Base-by-base conservation (phyloP, 164 flowering plant species). In the Umbilicus rupestris region DNA sequence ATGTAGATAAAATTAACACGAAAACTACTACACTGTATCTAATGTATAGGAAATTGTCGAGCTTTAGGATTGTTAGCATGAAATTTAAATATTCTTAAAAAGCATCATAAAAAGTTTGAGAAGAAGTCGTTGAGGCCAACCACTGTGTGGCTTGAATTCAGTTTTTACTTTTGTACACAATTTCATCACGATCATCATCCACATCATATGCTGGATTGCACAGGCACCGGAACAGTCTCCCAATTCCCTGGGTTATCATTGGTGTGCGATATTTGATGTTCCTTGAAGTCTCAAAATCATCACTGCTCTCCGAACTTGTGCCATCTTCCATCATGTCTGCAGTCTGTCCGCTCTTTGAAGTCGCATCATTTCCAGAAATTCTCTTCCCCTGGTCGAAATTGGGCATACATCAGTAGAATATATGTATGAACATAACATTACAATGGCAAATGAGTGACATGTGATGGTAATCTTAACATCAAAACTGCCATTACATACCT, bases 151-250 rank as follows among this genome's bases (percentile, higher is more conserved):
- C 16, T 15, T 47, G 20, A 39, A 14, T 59, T 67, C 71, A 39
- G 77, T 77, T 81, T 70, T 81, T 85, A 76, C 82, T 75, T 77
- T 73, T 84, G 76, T 83, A 90, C 35, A 87, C 88, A 52, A 88
- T 88, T 77, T 93, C 97, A 11, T 90, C 98, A 68, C 90, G 96
- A 65, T 87, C 98, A 68, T 92, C 96, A 67, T 85, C 98, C 29
- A 88, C 96, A 75, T 85, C 89, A 68, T 80, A 85, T 52, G 98
- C 96, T 45, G 97, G 97, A 71, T 86, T 90, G 63, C 98, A 93
- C 1, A 93, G 87, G 81, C 98, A 93, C 75, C 94, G 88, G 78
- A 93, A 93, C 42, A 93, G 91, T 70, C 89, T 88, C 1, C 98
- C 97, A 65, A 93, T 88, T 68, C 98, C 90, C 96, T 92, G 98